Conservation (phyloP, 768 basidiomycete genomes). For the Auricularia auricula-judae region DNA sequence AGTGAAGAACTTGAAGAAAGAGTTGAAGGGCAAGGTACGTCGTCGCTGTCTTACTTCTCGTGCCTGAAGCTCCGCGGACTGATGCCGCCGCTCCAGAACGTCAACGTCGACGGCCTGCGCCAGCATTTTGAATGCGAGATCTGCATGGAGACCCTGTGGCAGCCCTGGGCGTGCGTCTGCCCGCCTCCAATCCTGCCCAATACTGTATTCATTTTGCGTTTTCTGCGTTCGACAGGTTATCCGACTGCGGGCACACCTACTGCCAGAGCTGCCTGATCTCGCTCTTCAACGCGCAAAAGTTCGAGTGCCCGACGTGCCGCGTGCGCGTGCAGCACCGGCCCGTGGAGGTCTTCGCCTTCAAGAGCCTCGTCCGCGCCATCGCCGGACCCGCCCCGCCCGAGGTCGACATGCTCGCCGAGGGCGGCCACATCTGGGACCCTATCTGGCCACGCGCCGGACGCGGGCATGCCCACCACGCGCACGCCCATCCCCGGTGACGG, state of each 20-base stretch:
- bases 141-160: slow-evolving; percentile 54
- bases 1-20: background rate
- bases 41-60: background rate
- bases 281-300: slow-evolving; percentile 43
- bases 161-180: slow-evolving; percentile 46
- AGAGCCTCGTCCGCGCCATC: slow-evolving; percentile 42
- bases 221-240: slow-evolving; percentile 29
- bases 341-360: slow-evolving; percentile 50
- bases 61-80: background rate
- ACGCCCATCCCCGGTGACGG: no score
- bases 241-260: slow-evolving; percentile 61
- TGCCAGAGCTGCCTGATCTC: slow-evolving; percentile 51
- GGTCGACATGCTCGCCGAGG: background rate
- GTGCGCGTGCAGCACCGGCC: slow-evolving; percentile 37
- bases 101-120: background rate
- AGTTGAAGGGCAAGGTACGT: background rate
- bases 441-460: background rate
- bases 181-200: background rate
- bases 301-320: slow-evolving; percentile 62
- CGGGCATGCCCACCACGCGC: background rate
- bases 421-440: background rate
- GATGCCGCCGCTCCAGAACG: background rate
- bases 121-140: slow-evolving; percentile 45
- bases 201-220: background rate
- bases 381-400: slow-evolving; percentile 15